Evolutionary conservation across 83 land plant genomes (phyloP).

Genomic region (Picea abies): DNA sequence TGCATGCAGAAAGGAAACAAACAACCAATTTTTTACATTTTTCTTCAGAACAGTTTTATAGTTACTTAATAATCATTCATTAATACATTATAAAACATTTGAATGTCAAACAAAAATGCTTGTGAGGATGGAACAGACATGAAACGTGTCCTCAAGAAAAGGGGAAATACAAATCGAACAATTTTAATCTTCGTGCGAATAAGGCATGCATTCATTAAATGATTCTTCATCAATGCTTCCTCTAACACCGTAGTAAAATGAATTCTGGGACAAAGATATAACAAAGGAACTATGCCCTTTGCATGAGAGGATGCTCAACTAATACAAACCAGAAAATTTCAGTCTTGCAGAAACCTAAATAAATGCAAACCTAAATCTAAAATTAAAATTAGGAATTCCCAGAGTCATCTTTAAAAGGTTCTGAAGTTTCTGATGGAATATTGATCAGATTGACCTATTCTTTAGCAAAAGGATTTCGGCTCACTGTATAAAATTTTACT

Average conservation of each 20-base stretch:
- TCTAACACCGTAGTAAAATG: background rate
- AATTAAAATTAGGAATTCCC: too few species aligned
- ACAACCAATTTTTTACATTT: too few species aligned
- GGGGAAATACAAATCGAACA: background rate
- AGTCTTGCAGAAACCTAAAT: too few species aligned
- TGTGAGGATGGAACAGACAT: too few species aligned
- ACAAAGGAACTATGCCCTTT: background rate
- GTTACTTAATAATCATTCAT: background rate
- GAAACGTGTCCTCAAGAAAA: background rate
- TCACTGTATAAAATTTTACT: too few species aligned
- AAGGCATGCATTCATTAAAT: background rate
- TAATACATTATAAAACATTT: background rate
- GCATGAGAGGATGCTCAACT: background rate
- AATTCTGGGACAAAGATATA: background rate
- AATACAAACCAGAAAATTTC: too few species aligned
- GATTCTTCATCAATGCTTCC: background rate
- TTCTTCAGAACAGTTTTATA: too few species aligned
- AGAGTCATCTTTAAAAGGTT: too few species aligned
- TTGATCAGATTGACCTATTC: too few species aligned
- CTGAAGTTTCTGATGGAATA: too few species aligned
- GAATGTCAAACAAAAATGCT: background rate
- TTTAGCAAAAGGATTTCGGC: too few species aligned
- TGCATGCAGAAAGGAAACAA: background rate
- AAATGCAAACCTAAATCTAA: too few species aligned
- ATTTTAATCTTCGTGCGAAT: background rate